phyloP scores from a whole-genome alignment of 768 basidiomycete species.

The Suillus subaureus region DNA sequence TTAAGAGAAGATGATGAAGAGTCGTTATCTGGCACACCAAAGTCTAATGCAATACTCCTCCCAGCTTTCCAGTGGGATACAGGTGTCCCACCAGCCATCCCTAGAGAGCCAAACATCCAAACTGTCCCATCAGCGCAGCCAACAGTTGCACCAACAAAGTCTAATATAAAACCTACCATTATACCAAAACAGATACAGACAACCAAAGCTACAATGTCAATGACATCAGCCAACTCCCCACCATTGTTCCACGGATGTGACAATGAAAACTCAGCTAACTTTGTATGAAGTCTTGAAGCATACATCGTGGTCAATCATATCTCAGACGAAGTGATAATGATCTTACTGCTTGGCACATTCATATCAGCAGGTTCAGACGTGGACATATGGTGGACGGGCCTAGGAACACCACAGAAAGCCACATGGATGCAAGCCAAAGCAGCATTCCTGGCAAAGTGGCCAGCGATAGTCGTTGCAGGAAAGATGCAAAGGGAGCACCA shows the following conservation, averaged over 20 bases:
- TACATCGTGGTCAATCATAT: neutral
- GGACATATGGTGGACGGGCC: neutral
- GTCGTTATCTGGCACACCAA: neutral
- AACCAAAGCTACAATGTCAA: neutral
- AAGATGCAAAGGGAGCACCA: neutral
- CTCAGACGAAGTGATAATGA: neutral
- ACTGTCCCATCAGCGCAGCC: neutral
- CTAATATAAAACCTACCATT: neutral
- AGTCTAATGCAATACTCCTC: neutral
- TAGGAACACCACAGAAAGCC: neutral
- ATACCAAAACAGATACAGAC: neutral
- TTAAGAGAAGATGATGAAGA: neutral
- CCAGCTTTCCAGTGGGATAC: neutral
- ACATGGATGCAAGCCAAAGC: neutral
- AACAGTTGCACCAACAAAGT: neutral
- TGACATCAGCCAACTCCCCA: neutral
- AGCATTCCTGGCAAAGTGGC: neutral
- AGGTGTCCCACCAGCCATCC: neutral
- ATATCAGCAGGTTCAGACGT: neutral
- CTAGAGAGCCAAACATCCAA: too few species aligned
- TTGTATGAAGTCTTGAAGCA: neutral
- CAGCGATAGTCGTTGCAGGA: neutral
- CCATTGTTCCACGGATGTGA: neutral
- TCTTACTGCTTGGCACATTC: neutral
- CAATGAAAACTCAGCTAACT: neutral